Conservation (phyloP, 129 eudicot species). For the Chrysanthemum seticuspe region DNA sequence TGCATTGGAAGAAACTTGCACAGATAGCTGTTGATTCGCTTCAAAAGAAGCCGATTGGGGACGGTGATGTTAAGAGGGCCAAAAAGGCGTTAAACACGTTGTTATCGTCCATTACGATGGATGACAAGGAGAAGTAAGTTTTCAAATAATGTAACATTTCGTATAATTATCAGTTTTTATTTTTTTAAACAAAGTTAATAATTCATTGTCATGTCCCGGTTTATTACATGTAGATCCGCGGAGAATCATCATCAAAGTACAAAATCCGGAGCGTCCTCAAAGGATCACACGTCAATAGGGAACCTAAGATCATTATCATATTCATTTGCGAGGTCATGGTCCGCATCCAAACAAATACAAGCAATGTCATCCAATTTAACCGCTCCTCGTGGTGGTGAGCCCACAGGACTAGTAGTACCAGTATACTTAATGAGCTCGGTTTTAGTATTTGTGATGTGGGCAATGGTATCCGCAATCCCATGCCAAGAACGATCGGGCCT, state of each 20-base stretch:
- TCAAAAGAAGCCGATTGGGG: constrained; percentile 57
- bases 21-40: constrained; percentile 58
- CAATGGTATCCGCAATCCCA: constrained; percentile 77
- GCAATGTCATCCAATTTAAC: constrained; percentile 69
- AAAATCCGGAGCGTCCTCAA: constrained; percentile 7
- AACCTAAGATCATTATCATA: constrained; percentile 43
- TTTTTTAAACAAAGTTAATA: too few species aligned
- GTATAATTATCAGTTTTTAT: too few species aligned
- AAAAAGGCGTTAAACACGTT: constrained; percentile 55
- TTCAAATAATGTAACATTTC: too few species aligned
- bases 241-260: constrained; percentile 23
- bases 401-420: constrained; percentile 58
- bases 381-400: constrained; percentile 81
- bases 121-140: constrained; percentile 45
- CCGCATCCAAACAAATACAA: constrained; percentile 74
- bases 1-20: constrained; percentile 64
- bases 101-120: constrained; percentile 51
- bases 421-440: constrained; percentile 65
- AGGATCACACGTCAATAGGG: constrained; percentile 35
- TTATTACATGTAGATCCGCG: too few species aligned
- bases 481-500: constrained; percentile 82
- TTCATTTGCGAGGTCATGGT: constrained; percentile 69
- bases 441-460: constrained; percentile 82
- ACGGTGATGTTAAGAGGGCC: constrained; percentile 70
- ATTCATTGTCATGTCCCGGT: too few species aligned